Base-by-base conservation (phyloP, 2,329 filamentous ascomycete genomes). In the Ceratocystis harringtonii region DNA sequence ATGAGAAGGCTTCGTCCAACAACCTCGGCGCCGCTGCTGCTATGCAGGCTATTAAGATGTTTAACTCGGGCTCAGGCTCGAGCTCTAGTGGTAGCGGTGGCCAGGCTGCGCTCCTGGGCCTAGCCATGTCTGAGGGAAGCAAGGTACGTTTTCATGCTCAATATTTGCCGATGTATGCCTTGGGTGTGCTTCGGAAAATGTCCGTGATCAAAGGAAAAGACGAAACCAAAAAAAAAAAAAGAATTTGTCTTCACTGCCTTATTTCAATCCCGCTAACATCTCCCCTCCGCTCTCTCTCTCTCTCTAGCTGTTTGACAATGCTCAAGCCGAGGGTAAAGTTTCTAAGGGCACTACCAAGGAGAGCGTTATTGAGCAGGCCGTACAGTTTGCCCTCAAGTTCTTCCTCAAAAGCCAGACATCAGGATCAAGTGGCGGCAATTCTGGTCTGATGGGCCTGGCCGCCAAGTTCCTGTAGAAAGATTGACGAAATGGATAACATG, bases 311-410 rank as follows among this genome's bases (percentile, higher is more conserved):
- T 86, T 86, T 70, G 84, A 86, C 69, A 75, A 78, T 72, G 82
- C 85, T 73, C 73, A 78, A 36, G 75, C 78, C 8, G 74, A 80
- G 69, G 82, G 82, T 70, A 79, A 81, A 70, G 76, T 83, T 22
- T 73, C 77, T 2, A 75, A 79, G 28, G 80, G 81, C 30, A 82
- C 87, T 4, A 88, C 83, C 76, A 96, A 96, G 82, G 84, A 96
- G 76, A 85, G 84, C 61, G 90, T 85, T 62, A 78, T 96, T 60
- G 84, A 88, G 73, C 79, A 85, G 74, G 92, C 92, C 2, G 91
- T 85, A 1, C 86, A 95, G 80, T 87, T 89, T 82, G 92, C 91
- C 2, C 75, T 96, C 71, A 91, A 95, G 82, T 88, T 96, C 84
- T 96, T 92, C 75, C 77, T 95, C 78, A 92, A 95, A 82, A 84